These are phyloP conservation scores for Knoxia roxburghii DNA, from an alignment of 257 asterid species.

Conservation along the genomic window DNA sequence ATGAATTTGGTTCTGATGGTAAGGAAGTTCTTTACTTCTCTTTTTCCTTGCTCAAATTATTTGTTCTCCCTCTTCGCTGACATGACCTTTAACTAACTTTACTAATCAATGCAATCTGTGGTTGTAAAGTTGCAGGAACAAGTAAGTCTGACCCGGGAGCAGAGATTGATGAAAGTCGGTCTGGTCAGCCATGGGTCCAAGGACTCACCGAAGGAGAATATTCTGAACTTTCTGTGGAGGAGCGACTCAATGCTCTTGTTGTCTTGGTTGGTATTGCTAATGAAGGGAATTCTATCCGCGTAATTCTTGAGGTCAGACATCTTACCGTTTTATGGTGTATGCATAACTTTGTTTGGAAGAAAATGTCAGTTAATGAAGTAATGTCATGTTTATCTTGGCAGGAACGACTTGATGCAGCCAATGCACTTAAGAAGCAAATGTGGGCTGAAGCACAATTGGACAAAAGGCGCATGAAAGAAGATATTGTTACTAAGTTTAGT, in stretches of 20 bases:
- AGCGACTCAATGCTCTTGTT: slow-evolving; percentile 91
- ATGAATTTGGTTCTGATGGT: slow-evolving; percentile 45
- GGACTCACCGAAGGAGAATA: slow-evolving; percentile 97
- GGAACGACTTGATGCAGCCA: slow-evolving; percentile 96
- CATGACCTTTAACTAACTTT: background rate
- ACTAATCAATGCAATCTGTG: slow-evolving; percentile 18
- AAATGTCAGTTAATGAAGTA: background rate
- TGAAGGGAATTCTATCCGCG: slow-evolving; percentile 94
- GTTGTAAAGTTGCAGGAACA: slow-evolving; percentile 37
- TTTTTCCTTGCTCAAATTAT: background rate
- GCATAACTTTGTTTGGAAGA: background rate
- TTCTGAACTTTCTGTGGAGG: slow-evolving; percentile 86
- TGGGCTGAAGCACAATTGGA: slow-evolving; percentile 99
- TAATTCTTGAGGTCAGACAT: slow-evolving; percentile 44
- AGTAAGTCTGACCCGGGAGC: slow-evolving; percentile 47
- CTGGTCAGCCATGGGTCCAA: slow-evolving; percentile 92
- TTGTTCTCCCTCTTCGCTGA: slow-evolving; percentile 1
- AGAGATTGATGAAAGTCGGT: slow-evolving; percentile 85
- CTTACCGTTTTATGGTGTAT: slow-evolving; percentile 1
- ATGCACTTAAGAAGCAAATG: slow-evolving; percentile 87
- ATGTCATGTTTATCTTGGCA: slow-evolving; percentile 34
- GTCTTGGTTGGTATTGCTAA: slow-evolving; percentile 82
- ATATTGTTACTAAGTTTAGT: slow-evolving; percentile 43
- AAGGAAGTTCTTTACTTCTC: slow-evolving; percentile 16
- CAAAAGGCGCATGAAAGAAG: slow-evolving; percentile 84